Conservation (phyloP, 139 green algal genomes). For the Gonium pectorale region DNA sequence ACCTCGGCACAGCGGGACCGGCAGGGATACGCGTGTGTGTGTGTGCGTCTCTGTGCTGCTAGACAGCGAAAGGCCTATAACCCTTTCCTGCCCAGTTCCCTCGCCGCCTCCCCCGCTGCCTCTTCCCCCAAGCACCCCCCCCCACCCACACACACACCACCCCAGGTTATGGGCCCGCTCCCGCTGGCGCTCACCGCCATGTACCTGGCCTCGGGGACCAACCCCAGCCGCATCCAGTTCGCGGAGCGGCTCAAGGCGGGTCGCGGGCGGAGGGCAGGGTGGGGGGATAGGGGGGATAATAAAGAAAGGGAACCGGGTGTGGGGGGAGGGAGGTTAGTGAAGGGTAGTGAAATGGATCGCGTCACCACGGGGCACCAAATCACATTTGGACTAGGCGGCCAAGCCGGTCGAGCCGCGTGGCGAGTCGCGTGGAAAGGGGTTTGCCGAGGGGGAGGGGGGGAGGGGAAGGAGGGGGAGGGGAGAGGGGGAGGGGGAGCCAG, state of each 20-base stretch:
- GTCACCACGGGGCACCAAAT: no score
- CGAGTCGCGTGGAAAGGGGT: background rate
- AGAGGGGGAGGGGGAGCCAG: no score
- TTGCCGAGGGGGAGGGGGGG: background rate
- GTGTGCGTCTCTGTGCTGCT: no score
- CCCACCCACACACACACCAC: background rate
- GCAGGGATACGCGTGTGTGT: no score
- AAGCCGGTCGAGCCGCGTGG: background rate
- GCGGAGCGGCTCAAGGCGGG: constrained; percentile 41
- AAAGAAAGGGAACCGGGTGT: no score
- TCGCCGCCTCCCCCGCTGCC: background rate
- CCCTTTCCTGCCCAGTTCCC: background rate
- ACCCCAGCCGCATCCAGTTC: background rate
- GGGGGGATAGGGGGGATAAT: background rate
- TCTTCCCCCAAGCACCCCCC: background rate
- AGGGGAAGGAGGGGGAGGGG: no score
- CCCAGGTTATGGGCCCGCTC: constrained; percentile 18
- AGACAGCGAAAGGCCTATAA: background rate
- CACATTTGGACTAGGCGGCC: background rate
- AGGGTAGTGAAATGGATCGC: no score
- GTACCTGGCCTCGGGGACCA: background rate
- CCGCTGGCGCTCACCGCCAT: constrained; percentile 26
- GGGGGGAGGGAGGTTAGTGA: no score
- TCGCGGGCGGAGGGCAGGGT: background rate
- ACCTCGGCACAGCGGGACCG: no score